Conservation (phyloP, 495 filamentous ascomycete genomes). For the Tuber magnatum region DNA sequence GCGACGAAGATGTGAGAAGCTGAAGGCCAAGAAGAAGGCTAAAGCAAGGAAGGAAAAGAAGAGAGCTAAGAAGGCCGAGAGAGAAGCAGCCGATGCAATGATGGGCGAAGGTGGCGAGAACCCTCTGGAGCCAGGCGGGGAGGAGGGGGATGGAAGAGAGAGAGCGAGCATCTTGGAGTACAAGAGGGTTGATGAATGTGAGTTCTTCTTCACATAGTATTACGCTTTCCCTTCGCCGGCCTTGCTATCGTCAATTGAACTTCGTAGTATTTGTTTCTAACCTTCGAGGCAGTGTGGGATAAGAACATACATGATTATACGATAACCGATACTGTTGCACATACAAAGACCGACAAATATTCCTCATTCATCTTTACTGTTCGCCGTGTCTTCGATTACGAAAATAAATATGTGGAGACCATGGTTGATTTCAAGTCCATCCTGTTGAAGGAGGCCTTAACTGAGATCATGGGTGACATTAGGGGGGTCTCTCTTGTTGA, state of each 20-base stretch:
- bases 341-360: conserved; percentile 64
- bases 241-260: neutral
- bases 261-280: conserved; percentile 4
- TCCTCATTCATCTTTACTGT: conserved; percentile 83
- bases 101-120: conserved; percentile 37
- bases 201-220: conserved; percentile 27
- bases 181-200: conserved; percentile 76
- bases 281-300: conserved; percentile 54
- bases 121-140: conserved; percentile 33
- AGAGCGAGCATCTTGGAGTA: conserved; percentile 64
- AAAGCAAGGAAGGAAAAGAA: conserved; percentile 48
- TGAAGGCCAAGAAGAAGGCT: conserved; percentile 43
- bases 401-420: conserved; percentile 74
- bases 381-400: conserved; percentile 76
- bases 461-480: conserved; percentile 70
- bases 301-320: conserved; percentile 74
- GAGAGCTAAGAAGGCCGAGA: conserved; percentile 45
- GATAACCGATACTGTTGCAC: conserved; percentile 70
- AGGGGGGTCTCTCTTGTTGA: conserved; percentile 75
- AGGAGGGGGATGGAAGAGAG: conserved; percentile 37
- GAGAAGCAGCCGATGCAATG: conserved; percentile 35
- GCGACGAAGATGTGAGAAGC: conserved; percentile 39
- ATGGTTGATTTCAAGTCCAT: conserved; percentile 83
- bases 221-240: neutral
- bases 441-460: conserved; percentile 62